Evolutionary conservation across 1,284 basidiomycete genomes (phyloP), one percentile per base, ranked within the genome.

Genomic region (Cutaneotrichosporon arboriforme): DNA sequence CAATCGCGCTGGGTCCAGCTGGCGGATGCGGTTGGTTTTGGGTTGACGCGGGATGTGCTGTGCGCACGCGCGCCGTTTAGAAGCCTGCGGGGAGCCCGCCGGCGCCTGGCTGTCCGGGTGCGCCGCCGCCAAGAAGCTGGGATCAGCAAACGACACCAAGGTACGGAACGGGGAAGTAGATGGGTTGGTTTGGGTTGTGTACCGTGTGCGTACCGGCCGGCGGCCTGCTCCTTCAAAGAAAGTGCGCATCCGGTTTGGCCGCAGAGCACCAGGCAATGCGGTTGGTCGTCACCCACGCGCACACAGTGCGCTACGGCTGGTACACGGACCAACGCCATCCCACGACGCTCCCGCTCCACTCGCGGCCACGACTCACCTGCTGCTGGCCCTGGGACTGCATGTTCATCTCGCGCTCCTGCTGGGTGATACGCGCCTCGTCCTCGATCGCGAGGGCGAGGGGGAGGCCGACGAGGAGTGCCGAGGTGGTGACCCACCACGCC

Each of bases 401-500:
- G 63, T 89, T 78, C 82, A 92, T 85, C 76, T 97, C 92, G 77
- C 89, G 87, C 77, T 98, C 94, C 77, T 97, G 93, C 53, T 87
- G 85, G 5, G 92, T 86, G 56, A 96, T 83, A 77, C 91, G 90
- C 47, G 88, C 87, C 78, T 98, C 94, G 76, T 96, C 94, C 76
- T 98, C 94, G 60, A 97, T 81, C 52, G 86, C 87, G 62, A 98
- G 81, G 2, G 92, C 91, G 61, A 97, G 81, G 23, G 94, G 94
- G 46, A 98, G 80, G 8, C 90, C 96, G 46, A 98, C 86, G 55
- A 98, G 83, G 46, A 98, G 79, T 1, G 92, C 91, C 44, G 86
- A 90, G 15, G 94, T 98, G 54, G 90, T 94, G 69, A 94, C 80
- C 60, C 97, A 83, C 94, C 94, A 98, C 49, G 91, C 87, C 67